These are phyloP conservation scores for Aspergillus coremiiformis DNA, from an alignment of 495 filamentous ascomycete species.

Conservation along the genomic window DNA sequence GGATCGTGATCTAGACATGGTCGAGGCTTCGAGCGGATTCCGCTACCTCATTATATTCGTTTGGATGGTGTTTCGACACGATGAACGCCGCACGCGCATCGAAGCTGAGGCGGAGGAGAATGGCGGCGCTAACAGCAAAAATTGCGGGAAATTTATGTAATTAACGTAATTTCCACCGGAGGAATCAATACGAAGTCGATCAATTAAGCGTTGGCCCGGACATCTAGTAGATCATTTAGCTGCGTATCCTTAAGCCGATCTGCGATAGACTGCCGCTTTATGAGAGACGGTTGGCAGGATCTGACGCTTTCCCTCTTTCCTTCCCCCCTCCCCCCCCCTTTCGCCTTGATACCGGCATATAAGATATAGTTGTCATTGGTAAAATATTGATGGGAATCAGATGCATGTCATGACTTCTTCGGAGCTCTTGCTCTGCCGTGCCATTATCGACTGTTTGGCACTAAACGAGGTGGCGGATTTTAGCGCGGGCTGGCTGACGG, in stretches of 20 bases:
- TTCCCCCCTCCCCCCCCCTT: not conserved
- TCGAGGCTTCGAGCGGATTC: not conserved
- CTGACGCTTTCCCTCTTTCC: not conserved
- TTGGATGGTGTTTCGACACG: not conserved
- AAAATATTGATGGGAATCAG: not conserved
- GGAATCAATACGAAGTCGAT: conserved; percentile 2
- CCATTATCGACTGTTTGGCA: not conserved
- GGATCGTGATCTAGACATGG: conserved; percentile 33
- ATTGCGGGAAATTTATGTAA: not conserved
- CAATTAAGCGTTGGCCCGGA: conserved; percentile 4
- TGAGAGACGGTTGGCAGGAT: not conserved
- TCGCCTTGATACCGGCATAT: not conserved
- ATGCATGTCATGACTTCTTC: not conserved
- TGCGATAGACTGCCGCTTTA: not conserved
- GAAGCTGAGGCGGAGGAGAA: not conserved
- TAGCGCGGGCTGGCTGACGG: not conserved
- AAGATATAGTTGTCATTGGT: not conserved
- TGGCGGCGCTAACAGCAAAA: not conserved
- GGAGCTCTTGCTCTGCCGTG: not conserved
- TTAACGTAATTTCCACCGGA: not conserved
- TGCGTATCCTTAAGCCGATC: not conserved
- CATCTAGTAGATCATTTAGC: not conserved
- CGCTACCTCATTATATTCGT: not conserved
- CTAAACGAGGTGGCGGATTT: not conserved
- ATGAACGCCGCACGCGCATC: not conserved